A percentile compares a stretch with the other conserved stretches of the same genome.
Conservation (phyloP, 805 yeast genomes). For the Yamadazyma scolyti region DNA sequence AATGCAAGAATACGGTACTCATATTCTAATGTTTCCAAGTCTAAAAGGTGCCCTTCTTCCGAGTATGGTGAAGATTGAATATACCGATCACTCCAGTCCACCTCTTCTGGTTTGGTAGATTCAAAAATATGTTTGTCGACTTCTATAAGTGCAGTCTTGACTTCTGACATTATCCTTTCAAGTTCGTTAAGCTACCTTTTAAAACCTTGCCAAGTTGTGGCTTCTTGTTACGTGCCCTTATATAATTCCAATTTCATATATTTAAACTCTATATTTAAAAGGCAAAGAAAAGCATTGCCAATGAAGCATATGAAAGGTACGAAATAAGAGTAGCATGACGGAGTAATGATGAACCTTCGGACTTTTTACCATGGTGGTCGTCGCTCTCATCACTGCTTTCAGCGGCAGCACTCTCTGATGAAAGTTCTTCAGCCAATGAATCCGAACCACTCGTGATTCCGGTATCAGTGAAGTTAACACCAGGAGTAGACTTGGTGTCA, state of each 20-base stretch:
- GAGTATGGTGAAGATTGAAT: constrained; percentile 28
- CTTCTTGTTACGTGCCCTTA: no score
- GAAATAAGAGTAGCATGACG: no score
- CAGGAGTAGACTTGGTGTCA: constrained; percentile 7
- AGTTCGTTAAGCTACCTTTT: no score
- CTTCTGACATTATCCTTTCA: no score
- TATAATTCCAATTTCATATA: no score
- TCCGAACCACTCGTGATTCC: constrained; percentile 11
- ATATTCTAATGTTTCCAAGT: constrained; percentile 16
- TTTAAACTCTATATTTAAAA: no score
- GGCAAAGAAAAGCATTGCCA: no score
- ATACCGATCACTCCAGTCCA: background rate
- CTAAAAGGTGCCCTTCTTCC: constrained; percentile 22
- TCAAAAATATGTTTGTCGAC: constrained; percentile 2
- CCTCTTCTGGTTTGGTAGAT: background rate
- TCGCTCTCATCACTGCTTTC: constrained; percentile 6
- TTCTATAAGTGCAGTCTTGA: constrained; percentile 3
- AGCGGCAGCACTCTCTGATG: constrained; percentile 1
- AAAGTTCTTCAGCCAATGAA: background rate
- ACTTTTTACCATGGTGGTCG: constrained; percentile 5
- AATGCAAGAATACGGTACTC: constrained; percentile 22
- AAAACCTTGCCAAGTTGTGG: no score
- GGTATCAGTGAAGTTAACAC: constrained; percentile 11
- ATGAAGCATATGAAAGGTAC: no score
- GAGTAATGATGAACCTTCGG: constrained; percentile 1